Percentiles rank a stretch among this genome's conserved stretches.
These are phyloP conservation scores for Capsicum baccatum DNA, from an alignment of 257 asterid species.

Conservation along the genomic window DNA sequence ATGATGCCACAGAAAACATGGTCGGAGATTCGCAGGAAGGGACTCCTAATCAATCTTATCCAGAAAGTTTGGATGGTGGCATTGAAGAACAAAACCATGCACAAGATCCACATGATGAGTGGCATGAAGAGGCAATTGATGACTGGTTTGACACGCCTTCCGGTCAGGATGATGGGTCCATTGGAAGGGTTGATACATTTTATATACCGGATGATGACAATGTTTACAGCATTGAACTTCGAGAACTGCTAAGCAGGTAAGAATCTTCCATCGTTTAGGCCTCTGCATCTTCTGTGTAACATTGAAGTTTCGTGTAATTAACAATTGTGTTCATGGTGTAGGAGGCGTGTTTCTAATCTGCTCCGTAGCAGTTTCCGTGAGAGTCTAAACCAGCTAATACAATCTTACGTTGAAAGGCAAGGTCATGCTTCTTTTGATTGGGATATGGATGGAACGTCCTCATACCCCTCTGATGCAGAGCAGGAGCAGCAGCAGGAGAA, in stretches of 20 bases:
- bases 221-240: slow-evolving; percentile 63
- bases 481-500: slow-evolving; percentile 52
- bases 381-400: slow-evolving; percentile 69
- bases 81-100: slow-evolving; percentile 47
- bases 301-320: slow-evolving; percentile 15
- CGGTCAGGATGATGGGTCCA: slow-evolving; percentile 50
- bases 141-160: slow-evolving; percentile 75
- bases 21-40: slow-evolving; percentile 46
- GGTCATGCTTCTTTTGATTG: slow-evolving; percentile 62
- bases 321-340: slow-evolving; percentile 38
- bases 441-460: slow-evolving; percentile 57
- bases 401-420: slow-evolving; percentile 71
- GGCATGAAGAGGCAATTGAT: slow-evolving; percentile 71
- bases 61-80: slow-evolving; percentile 44
- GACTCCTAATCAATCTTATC: slow-evolving; percentile 47
- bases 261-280: background rate
- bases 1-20: slow-evolving; percentile 40
- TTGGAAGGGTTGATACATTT: slow-evolving; percentile 49
- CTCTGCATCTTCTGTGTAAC: background rate
- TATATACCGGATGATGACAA: slow-evolving; percentile 65
- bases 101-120: slow-evolving; percentile 59
- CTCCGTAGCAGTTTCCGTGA: slow-evolving; percentile 81
- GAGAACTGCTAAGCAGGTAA: slow-evolving; percentile 88
- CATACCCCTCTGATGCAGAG: slow-evolving; percentile 53
- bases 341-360: slow-evolving; percentile 89